Base-by-base conservation (phyloP, 1,284 basidiomycete species). In the Ceratobasidium theobromae region DNA sequence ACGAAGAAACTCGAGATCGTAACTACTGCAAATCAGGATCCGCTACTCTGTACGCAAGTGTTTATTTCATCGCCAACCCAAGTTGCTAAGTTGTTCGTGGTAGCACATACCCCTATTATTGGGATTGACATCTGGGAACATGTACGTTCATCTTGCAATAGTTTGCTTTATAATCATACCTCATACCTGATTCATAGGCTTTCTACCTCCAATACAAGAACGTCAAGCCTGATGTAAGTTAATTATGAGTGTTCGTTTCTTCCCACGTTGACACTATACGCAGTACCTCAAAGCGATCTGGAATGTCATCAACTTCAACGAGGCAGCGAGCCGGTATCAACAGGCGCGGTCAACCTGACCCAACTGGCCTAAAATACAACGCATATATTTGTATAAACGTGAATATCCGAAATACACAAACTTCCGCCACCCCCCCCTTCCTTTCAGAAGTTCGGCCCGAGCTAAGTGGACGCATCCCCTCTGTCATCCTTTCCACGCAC, bases 121-220 rank as follows among this genome's bases (percentile, higher is more conserved):
- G 97, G 96, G 68, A 88, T 98, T 71, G 97, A 99, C 78, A 91
- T 98, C 74, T 98, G 97, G 95, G 91, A 93, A 77, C 92, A 94
- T 77, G 91, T 86, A 73, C 51, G 85, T 81, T 40, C 9, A 66
- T 48, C 6, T 21, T n/a, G 51, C n/a, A 23, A 32, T 35, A 35
- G 45, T 46, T 3, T 33, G n/a, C 45, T 25, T n/a, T 48, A 18
- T n/a, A 8, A 33, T 51, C 27, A 38, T 45, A 18, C 5, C 53
- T 67, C 27, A 45, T 16, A 48, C 30, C 45, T 66, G 55, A 12
- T 65, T 67, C 25, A 46, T 58, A 85, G 85, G 85, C 88, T 12
- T 89, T 88, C 76, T 95, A 95, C 80, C 85, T 95, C 65, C 88
- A 95, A 82, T 95, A 95, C 82, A 86, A 91, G 81, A 95, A 95